phyloP scores from a whole-genome alignment of 2,329 filamentous ascomycete genomes.

The Colletotrichum lini region DNA sequence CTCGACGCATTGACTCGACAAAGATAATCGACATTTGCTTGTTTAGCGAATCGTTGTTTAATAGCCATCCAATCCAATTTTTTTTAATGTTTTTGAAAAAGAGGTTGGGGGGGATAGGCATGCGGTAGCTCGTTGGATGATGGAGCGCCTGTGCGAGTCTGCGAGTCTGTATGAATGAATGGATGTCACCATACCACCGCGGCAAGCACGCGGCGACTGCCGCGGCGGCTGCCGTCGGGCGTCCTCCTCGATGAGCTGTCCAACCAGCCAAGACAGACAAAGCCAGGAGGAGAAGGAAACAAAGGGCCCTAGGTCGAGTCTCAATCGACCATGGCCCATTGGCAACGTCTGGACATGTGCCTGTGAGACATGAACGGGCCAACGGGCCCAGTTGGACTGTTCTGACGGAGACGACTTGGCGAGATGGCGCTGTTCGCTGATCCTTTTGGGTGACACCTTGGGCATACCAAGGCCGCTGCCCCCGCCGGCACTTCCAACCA shows the following conservation, averaged over 20 bases:
- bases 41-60: neutral
- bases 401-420: neutral
- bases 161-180: slow-evolving; percentile 9
- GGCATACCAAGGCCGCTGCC: neutral
- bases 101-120: neutral
- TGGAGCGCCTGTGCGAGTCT: slow-evolving; percentile 11
- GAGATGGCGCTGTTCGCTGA: slow-evolving; percentile 3
- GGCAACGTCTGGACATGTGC: slow-evolving; percentile 13
- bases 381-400: neutral
- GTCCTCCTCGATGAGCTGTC: neutral
- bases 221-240: slow-evolving; percentile 1
- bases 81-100: neutral
- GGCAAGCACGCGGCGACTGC: slow-evolving; percentile 10
- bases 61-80: slow-evolving; percentile 7
- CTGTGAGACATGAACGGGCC: slow-evolving; percentile 17
- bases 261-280: slow-evolving; percentile 29
- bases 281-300: slow-evolving; percentile 2
- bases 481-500: slow-evolving; percentile 16
- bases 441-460: slow-evolving; percentile 18
- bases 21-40: neutral
- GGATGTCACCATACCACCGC: neutral
- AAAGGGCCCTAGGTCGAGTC: slow-evolving; percentile 14
- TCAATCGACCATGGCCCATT: neutral
- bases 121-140: slow-evolving; percentile 16
- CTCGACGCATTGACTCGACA: neutral